A percentile compares a stretch with the other conserved stretches of the same genome.
Evolutionary conservation across 164 flowering plant species (phyloP).

Genomic region (Magnolia officinalis): DNA sequence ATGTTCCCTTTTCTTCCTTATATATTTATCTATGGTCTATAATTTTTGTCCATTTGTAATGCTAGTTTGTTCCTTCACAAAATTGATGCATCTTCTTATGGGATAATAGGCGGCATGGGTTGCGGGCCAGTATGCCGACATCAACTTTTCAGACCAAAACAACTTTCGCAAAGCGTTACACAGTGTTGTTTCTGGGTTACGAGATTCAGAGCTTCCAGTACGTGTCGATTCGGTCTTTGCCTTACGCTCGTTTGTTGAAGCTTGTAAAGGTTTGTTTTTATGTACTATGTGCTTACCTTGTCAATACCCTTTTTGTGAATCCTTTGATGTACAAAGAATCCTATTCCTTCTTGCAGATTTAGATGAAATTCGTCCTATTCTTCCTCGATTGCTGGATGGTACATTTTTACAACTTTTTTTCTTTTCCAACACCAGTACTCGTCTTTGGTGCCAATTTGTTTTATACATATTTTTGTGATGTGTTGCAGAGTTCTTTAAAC

Average conservation of each 20-base stretch:
- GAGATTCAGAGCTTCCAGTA: slow-evolving; percentile 95
- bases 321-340: not conserved
- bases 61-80: not conserved
- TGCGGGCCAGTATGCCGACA: slow-evolving; percentile 94
- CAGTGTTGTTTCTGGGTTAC: slow-evolving; percentile 89
- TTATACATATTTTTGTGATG: not conserved
- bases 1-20: too few relatives aligned
- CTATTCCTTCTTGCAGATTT: slow-evolving; percentile 53
- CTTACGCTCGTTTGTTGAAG: slow-evolving; percentile 90
- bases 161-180: slow-evolving; percentile 85
- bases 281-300: not conserved
- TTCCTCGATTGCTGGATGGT: slow-evolving; percentile 98
- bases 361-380: slow-evolving; percentile 91
- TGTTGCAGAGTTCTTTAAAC: slow-evolving; percentile 81
- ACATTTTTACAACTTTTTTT: slow-evolving; percentile 13
- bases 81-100: slow-evolving; percentile 7
- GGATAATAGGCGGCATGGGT: slow-evolving; percentile 95
- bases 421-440: not conserved
- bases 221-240: slow-evolving; percentile 98
- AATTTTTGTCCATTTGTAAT: not conserved
- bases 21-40: too few relatives aligned
- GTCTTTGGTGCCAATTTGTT: slow-evolving; percentile 1
- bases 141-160: slow-evolving; percentile 72
- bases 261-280: slow-evolving; percentile 67
- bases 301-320: not conserved